Base-by-base conservation (phyloP, 495 filamentous ascomycete genomes). In the Penicillium bialowiezense region DNA sequence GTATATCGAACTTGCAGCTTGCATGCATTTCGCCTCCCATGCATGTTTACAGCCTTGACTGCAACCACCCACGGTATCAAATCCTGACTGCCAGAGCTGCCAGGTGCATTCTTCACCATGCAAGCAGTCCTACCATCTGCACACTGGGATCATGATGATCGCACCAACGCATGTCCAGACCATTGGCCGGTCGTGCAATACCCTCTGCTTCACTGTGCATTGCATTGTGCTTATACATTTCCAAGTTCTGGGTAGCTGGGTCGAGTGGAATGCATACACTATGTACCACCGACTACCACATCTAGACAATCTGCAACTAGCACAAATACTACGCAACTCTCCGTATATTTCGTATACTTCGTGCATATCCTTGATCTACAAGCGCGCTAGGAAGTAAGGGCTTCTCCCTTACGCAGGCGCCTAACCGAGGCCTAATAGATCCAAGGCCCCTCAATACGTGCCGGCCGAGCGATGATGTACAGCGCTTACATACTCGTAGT, bases 101-200 rank as follows among this genome's bases (percentile, higher is more conserved):
- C 29, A 32, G 19, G 41, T 34, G 28, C 29, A 34, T 44, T 44
- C 41, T 44, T 44, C 41, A 43, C 26, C 37, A 31, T 33, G 41
- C 29, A 44, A 18, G 41, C 17, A 32, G 17, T 33, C 13, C 12
- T 24, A 18, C 8, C 18, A 23, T 31, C 41, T 44, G 41, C 41
- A 4, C 28, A 31, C 23, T 14, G n/a, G 7, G 26, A 8, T 13
- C 13, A 8, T 35, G n/a, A 29, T 18, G 23, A 41, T 26, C 14
- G 7, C 17, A 20, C 39, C 23, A 21, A 23, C 14, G 23, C 23
- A 26, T 26, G 23, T n/a, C n/a, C 13, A 17, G 33, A 17, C 26
- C 18, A 33, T 43, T 20, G 26, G 41, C 18, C 3, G 15, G 20
- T 37, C 35, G 6, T 3, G 35, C 17, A 3, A 37, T 20, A 19